phyloP scores from a whole-genome alignment of 306 rosid genomes.

The Cicer pinnatifidum region DNA sequence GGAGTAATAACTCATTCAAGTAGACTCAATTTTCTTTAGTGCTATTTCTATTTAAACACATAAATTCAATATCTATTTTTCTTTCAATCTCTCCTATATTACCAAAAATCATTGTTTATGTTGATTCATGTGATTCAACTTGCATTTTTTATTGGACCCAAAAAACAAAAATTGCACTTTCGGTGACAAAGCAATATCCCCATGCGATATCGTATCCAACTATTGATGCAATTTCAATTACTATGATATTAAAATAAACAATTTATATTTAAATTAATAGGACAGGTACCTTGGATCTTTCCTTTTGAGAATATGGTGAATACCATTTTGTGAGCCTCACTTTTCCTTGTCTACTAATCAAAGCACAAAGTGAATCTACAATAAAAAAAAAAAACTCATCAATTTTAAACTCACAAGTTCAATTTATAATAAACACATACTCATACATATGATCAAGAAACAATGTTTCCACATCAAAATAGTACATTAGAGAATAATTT shows the following conservation, averaged over 20 bases:
- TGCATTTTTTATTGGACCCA: not conserved
- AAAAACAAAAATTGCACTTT: not conserved
- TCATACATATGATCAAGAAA: not conserved
- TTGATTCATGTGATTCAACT: not conserved
- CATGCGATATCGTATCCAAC: constrained; percentile 18
- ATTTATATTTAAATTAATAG: not conserved
- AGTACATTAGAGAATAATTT: no score
- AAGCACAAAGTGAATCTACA: constrained; percentile 93
- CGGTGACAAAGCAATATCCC: constrained; percentile 21
- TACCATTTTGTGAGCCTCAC: constrained; percentile 98
- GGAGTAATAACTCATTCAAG: not conserved
- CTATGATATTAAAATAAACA: constrained; percentile 25
- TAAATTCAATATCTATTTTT: not conserved
- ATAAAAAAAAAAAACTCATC: not conserved
- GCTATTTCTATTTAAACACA: no score
- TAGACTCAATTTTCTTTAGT: no score
- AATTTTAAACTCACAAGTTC: not conserved
- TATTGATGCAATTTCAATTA: constrained; percentile 10
- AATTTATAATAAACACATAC: not conserved
- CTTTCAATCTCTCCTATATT: not conserved
- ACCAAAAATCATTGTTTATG: not conserved
- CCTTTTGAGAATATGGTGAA: constrained; percentile 92
- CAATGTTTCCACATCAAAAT: not conserved
- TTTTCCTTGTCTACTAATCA: constrained; percentile 93
- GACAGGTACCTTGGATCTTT: constrained; percentile 78